Conservation (phyloP, 2,329 filamentous ascomycete genomes). For the Fusarium metavorans region DNA sequence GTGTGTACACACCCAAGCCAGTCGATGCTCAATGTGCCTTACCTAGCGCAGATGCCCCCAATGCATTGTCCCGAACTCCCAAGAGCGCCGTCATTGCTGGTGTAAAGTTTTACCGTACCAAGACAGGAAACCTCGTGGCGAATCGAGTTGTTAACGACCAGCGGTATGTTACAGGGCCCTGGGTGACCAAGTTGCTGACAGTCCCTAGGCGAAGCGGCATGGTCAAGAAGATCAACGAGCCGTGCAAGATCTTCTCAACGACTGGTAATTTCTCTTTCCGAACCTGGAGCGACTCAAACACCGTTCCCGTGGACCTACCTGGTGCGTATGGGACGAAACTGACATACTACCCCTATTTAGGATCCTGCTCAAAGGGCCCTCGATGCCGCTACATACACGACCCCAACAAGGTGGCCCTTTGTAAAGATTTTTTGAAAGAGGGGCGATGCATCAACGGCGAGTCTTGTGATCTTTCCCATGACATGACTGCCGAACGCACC, state of each 20-base stretch:
- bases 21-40: conserved; percentile 35
- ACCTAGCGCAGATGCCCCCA: conserved; percentile 64
- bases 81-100: conserved; percentile 80
- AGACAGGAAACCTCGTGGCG: conserved; percentile 87
- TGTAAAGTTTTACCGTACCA: conserved; percentile 86
- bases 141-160: conserved; percentile 80
- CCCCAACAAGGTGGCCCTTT: conserved; percentile 86
- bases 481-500: conserved; percentile 83
- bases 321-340: conserved; percentile 60
- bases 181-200: conserved; percentile 53
- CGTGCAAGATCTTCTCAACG: conserved; percentile 78
- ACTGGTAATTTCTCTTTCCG: conserved; percentile 72
- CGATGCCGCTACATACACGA: conserved; percentile 87
- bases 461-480: conserved; percentile 91
- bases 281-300: conserved; percentile 38
- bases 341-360: conserved; percentile 63
- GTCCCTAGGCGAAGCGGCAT: conserved; percentile 60
- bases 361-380: conserved; percentile 86
- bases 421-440: conserved; percentile 86
- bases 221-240: conserved; percentile 77
- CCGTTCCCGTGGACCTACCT: conserved; percentile 35
- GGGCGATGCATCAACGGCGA: conserved; percentile 82
- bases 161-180: conserved; percentile 68
- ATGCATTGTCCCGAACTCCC: conserved; percentile 75
- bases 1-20: conserved; percentile 57